Evolutionary conservation across 2,329 filamentous ascomycete genomes (phyloP).

Genomic region (Pseudomassariella vexata): DNA sequence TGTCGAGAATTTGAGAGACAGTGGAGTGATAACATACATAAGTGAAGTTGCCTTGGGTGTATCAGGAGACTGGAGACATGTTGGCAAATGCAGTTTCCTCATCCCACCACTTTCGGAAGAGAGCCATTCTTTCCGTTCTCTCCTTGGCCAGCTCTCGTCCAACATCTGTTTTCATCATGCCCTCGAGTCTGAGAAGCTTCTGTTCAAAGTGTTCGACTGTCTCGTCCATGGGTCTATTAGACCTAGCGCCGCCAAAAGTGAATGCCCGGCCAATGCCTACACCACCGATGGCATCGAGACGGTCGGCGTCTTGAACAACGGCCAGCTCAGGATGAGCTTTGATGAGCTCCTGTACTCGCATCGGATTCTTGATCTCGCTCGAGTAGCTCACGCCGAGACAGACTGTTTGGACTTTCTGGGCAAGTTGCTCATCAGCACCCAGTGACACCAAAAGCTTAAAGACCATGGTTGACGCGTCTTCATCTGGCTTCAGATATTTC

Average conservation of each 20-base stretch:
- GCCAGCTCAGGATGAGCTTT: slow-evolving; percentile 64
- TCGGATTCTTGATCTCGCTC: slow-evolving; percentile 62
- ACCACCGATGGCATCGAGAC: slow-evolving; percentile 84
- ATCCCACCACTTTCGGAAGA: slow-evolving; percentile 53
- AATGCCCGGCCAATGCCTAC: slow-evolving; percentile 78
- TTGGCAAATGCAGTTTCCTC: slow-evolving; percentile 36
- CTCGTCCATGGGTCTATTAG: slow-evolving; percentile 47
- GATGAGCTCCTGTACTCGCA: slow-evolving; percentile 56
- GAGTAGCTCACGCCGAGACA: slow-evolving; percentile 75
- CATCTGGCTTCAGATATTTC: slow-evolving; percentile 63
- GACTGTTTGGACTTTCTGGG: slow-evolving; percentile 63
- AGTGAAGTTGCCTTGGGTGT: no score
- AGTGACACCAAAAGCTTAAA: slow-evolving; percentile 46
- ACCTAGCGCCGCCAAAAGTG: slow-evolving; percentile 65
- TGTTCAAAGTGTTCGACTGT: slow-evolving; percentile 71
- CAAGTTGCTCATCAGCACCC: slow-evolving; percentile 53
- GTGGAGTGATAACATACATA: no score
- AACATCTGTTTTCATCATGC: slow-evolving; percentile 58
- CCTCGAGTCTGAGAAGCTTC: slow-evolving; percentile 63
- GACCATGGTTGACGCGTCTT: slow-evolving; percentile 53
- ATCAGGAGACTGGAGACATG: slow-evolving; percentile 4
- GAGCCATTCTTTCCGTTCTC: slow-evolving; percentile 44
- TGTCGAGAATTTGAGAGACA: no score
- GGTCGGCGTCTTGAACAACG: slow-evolving; percentile 87
- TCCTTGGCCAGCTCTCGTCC: slow-evolving; percentile 47